Base-by-base conservation (phyloP, 1,284 basidiomycete genomes). In the Ceratobasidium sp. region DNA sequence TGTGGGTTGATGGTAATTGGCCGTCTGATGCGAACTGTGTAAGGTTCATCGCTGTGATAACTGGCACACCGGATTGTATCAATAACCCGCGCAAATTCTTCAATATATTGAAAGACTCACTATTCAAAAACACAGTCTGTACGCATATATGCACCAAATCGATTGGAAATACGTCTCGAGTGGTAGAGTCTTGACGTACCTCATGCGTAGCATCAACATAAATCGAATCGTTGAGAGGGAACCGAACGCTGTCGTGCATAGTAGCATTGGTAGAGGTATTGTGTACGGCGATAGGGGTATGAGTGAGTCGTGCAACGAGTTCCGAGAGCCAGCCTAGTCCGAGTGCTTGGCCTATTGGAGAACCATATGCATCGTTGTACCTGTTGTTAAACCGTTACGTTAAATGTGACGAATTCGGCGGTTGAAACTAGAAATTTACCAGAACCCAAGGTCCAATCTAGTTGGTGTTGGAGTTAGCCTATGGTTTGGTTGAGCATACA, bases 181-280 rank as follows among this genome's bases (percentile, higher is more conserved):
- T 20, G 23, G 1, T 33, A 39, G 85, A 26, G 10, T 33, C 13
- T 4, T 1, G 9, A 40, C 73, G 42, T 63, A 95, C 93, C 82
- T 95, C 94, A 79, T 95, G 94, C 0, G 94, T 95, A 0, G 94
- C 94, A 83, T 96, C 95, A 3, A 95, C 95, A 81, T 96, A 97
- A 55, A 97, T 86, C 78, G 88, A 90, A 81, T 97, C 92, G 70
- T 91, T 87, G 5, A 97, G 87, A 3, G 96, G 96, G 91, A 96
- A 97, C 0, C 90, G 94, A 39, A 88, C 87, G 0, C 89, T 85
- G 82, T 91, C 90, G 77, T 91, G 88, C 42, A 97, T 87, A 0
- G 96, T 97, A 7, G 90, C 87, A 82, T 97, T 97, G 42, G 93
- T 95, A 0, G 91, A 92, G 28, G 93, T 91, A 83, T 95, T 92